Evolutionary conservation across 2,329 filamentous ascomycete species (phyloP).

Genomic region (Ambrosiella cleistominuta): DNA sequence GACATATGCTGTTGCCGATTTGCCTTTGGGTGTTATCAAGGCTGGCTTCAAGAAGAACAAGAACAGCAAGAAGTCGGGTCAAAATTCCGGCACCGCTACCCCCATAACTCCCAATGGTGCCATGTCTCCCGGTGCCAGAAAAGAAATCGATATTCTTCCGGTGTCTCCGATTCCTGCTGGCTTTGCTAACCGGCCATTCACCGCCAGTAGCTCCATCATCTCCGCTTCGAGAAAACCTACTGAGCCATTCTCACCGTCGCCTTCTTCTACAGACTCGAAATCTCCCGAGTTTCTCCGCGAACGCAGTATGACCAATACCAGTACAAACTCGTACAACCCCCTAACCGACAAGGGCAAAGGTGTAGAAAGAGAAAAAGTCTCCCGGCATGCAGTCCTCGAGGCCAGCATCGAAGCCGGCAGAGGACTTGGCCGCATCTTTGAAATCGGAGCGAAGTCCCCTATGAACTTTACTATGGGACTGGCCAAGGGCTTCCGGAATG

Average conservation of each 20-base stretch:
- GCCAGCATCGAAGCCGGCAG: slow-evolving; percentile 29
- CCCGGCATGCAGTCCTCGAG: slow-evolving; percentile 16
- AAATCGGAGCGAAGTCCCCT: slow-evolving; percentile 59
- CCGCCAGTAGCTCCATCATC: no score
- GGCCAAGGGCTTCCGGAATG: slow-evolving; percentile 76
- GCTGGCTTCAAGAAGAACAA: background rate
- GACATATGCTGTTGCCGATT: slow-evolving; percentile 66
- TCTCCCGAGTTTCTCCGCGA: background rate
- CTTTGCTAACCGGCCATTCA: background rate
- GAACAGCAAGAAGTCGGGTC: background rate
- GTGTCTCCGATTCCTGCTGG: background rate
- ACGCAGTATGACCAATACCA: background rate
- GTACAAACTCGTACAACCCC: background rate
- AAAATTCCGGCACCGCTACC: background rate
- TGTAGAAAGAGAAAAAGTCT: background rate
- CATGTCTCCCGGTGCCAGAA: background rate
- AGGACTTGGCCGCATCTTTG: slow-evolving; percentile 53
- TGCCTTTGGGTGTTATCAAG: slow-evolving; percentile 28
- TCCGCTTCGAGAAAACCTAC: background rate
- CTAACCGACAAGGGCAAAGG: background rate
- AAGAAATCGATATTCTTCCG: background rate
- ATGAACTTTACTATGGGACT: slow-evolving; percentile 73
- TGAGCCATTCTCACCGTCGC: background rate
- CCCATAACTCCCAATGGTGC: background rate
- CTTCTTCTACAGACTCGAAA: background rate